phyloP scores from a whole-genome alignment of 352 stramenopile species.

The Phytopythium oedochilum region DNA sequence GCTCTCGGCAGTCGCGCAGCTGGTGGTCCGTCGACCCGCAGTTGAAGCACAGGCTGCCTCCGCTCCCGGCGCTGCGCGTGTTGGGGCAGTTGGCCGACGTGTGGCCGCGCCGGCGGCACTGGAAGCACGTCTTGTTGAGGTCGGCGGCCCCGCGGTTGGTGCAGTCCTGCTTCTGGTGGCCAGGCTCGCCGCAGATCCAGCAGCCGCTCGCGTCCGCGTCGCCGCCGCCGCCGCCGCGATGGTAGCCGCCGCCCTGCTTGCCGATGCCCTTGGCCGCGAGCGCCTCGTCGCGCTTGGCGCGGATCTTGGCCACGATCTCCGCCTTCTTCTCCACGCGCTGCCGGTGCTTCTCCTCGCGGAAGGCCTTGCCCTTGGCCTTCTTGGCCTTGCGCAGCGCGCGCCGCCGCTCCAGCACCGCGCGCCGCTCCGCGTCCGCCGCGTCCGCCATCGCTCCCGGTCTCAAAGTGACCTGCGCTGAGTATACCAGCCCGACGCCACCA shows the following conservation, averaged over 20 bases:
- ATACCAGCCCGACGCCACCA: neutral
- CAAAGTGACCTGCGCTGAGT: neutral
- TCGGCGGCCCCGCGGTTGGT: slow-evolving; percentile 59
- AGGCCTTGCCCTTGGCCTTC: slow-evolving; percentile 64
- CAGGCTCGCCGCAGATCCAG: slow-evolving; percentile 65
- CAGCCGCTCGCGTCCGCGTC: slow-evolving; percentile 37
- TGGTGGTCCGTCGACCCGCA: slow-evolving; percentile 69
- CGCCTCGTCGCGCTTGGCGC: slow-evolving; percentile 59
- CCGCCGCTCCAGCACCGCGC: slow-evolving; percentile 38
- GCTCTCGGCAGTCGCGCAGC: slow-evolving; percentile 66
- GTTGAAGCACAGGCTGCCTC: slow-evolving; percentile 80
- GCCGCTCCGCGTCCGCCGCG: slow-evolving; percentile 22
- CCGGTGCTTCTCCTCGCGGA: slow-evolving; percentile 61
- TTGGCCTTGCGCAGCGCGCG: slow-evolving; percentile 78
- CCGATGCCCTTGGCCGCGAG: slow-evolving; percentile 11
- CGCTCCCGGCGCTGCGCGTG: slow-evolving; percentile 14
- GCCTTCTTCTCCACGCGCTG: slow-evolving; percentile 70
- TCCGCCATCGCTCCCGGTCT: neutral
- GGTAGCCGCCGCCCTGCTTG: neutral
- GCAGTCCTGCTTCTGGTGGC: slow-evolving; percentile 80
- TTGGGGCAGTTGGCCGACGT: slow-evolving; percentile 80
- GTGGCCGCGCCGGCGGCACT: slow-evolving; percentile 76
- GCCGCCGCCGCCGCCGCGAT: slow-evolving; percentile 11
- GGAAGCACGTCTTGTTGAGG: slow-evolving; percentile 78
- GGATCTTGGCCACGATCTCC: slow-evolving; percentile 73